Conservation (phyloP, 106 monocot genomes). For the Dendrobium officinale region DNA sequence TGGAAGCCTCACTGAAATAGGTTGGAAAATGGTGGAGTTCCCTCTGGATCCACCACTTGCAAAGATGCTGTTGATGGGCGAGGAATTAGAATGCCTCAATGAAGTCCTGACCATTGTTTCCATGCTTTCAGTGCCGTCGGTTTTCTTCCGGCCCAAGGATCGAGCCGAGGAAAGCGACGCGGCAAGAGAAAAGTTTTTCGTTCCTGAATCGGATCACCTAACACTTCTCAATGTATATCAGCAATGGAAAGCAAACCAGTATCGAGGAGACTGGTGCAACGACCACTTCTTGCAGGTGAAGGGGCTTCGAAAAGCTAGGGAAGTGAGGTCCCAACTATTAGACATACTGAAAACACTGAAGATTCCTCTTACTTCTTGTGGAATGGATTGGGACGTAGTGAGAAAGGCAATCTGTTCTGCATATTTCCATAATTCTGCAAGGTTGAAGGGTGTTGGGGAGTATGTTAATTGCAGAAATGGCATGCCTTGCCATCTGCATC, state of each 20-base stretch:
- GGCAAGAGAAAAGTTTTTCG: conserved; percentile 95
- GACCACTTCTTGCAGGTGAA: conserved; percentile 93
- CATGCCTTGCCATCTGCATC: conserved; percentile 94
- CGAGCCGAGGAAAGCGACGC: conserved; percentile 92
- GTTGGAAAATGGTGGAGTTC: conserved; percentile 99
- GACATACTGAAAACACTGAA: conserved; percentile 79
- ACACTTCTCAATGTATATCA: conserved; percentile 88
- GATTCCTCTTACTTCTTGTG: conserved; percentile 76
- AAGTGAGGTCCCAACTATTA: conserved; percentile 84
- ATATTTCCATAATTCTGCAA: conserved; percentile 86
- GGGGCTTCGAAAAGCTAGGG: conserved; percentile 80
- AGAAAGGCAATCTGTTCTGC: conserved; percentile 92
- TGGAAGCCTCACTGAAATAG: conserved; percentile 71
- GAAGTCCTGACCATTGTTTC: conserved; percentile 91
- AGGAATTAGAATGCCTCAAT: conserved; percentile 62
- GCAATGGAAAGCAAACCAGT: conserved; percentile 82
- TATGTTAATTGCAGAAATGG: conserved; percentile 90
- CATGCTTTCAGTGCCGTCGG: conserved; percentile 93
- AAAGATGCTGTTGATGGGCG: conserved; percentile 95
- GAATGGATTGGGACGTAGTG: conserved; percentile 91
- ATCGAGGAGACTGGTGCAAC: conserved; percentile 92
- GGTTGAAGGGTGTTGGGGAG: conserved; percentile 87
- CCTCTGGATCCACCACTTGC: conserved; percentile 92
- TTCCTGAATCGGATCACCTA: conserved; percentile 95
- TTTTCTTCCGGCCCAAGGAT: conserved; percentile 94